Evolutionary conservation across 2,329 filamentous ascomycete genomes (phyloP).

Genomic region (Aaosphaeria pasadenensis): DNA sequence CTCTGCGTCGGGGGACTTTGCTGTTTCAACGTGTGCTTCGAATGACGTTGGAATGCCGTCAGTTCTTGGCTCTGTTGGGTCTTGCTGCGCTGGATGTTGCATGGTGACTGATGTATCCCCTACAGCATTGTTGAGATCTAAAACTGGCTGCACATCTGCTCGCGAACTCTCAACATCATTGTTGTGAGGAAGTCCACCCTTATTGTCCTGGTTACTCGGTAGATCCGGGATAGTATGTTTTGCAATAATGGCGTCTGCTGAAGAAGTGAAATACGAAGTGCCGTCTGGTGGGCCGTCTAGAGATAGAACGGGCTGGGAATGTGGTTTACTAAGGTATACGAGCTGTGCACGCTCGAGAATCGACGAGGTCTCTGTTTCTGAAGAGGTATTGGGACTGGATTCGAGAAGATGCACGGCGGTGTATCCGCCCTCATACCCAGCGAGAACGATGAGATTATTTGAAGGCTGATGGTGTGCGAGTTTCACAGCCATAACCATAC

Average conservation of each 20-base stretch:
- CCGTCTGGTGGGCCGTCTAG: conserved; percentile 34
- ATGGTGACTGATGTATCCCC: background rate
- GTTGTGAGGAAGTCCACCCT: background rate
- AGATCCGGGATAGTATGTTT: conserved; percentile 65
- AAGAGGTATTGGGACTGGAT: background rate
- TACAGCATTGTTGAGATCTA: background rate
- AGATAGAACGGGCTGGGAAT: conserved; percentile 80
- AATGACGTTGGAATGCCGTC: background rate
- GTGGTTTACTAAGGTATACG: conserved; percentile 64
- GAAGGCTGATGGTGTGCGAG: conserved; percentile 19
- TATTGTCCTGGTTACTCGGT: background rate
- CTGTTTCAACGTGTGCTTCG: background rate
- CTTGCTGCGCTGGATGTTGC: background rate
- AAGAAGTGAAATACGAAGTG: conserved; percentile 71
- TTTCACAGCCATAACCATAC: conserved; percentile 85
- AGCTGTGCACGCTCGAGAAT: conserved; percentile 23
- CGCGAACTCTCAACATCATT: background rate
- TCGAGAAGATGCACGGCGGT: conserved; percentile 62
- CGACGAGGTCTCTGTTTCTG: conserved; percentile 8
- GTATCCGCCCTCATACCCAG: conserved; percentile 83
- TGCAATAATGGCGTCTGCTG: conserved; percentile 75
- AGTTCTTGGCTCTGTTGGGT: background rate
- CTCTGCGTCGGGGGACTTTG: background rate
- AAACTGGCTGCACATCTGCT: background rate
- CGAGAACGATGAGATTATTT: conserved; percentile 59